Percentiles rank a stretch among this genome's conserved stretches.
These are phyloP conservation scores for Prunus persica DNA, from an alignment of 306 rosid genomes.

Conservation along the genomic window DNA sequence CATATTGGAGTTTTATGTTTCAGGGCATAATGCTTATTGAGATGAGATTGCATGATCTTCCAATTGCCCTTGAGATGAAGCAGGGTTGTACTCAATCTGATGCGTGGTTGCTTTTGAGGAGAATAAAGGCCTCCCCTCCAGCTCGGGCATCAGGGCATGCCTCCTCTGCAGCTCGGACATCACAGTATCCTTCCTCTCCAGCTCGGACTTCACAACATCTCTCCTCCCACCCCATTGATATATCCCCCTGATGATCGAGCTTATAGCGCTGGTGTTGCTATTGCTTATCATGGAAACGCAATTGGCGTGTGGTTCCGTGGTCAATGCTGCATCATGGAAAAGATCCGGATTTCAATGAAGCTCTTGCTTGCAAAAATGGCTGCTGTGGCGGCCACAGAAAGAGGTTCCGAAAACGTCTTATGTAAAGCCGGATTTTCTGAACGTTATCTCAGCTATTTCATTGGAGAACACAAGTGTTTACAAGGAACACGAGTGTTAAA, in stretches of 20 bases:
- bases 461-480: not conserved
- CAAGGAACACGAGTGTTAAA: not conserved
- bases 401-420: not conserved
- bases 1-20: constrained; percentile 16
- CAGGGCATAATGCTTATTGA: constrained; percentile 81
- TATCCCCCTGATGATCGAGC: constrained; percentile 44
- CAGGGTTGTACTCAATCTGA: constrained; percentile 75
- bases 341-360: not conserved
- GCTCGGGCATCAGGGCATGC: constrained; percentile 24
- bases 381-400: not conserved
- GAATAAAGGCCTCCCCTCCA: constrained; percentile 42
- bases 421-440: not conserved
- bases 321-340: not conserved
- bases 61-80: constrained; percentile 69
- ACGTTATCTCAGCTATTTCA: not conserved
- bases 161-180: constrained; percentile 29
- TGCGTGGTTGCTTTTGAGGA: constrained; percentile 71
- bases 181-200: constrained; percentile 22
- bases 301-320: too few species aligned
- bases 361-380: not conserved
- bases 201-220: constrained; percentile 20
- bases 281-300: not conserved
- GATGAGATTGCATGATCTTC: constrained; percentile 48
- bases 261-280: not conserved
- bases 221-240: constrained; percentile 33